Evolutionary conservation across 1,284 basidiomycete genomes (phyloP), one percentile per base, ranked within the genome.

Genomic region (Puccinia novopanici): DNA sequence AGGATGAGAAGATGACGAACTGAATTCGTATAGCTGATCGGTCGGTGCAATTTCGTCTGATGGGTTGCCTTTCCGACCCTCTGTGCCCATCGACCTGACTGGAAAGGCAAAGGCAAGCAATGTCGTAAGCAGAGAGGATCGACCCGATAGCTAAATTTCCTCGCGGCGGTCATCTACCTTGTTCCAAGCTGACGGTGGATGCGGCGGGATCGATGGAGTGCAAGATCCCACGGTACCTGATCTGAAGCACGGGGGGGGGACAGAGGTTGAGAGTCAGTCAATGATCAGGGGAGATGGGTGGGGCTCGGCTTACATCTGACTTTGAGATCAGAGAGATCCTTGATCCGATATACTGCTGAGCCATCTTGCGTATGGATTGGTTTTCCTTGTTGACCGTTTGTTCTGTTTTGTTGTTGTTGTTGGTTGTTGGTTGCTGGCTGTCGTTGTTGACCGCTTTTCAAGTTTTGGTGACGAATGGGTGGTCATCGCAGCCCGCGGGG

Each of bases 61-160:
- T 2, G 83, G 83, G 74, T 83, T 83, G 40, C 67, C 74, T 71
- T 84, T 84, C 42, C 84, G 81, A 19, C 84, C 84, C 80, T 85
- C 84, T 0, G 84, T 84, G 8, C 84, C 84, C 76, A 84, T 82
- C 12, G 83, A 84, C n/a, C 84, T 82, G 27, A 85, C 84, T 84
- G 81, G 24, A 34, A 48, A 0, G 54, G 13, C 45, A 71, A 55
- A 50, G n/a, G n/a, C 30, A 27, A 37, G 37, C 50, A 68, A 63
- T 22, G 50, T 55, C 55, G 52, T 40, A 71, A 80, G 68, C 8
- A 48, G 48, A 12, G 17, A 55, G 15, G 17, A 42, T 30, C n/a
- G 17, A 13, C 8, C 15, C 40, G 15, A 22, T 45, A 34, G 8
- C 3, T 19, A 2, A 24, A 19, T 48, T 15, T 40, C 2, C 48